Conservation (phyloP, 345 rosid species). For the Pelargonium nanum region DNA sequence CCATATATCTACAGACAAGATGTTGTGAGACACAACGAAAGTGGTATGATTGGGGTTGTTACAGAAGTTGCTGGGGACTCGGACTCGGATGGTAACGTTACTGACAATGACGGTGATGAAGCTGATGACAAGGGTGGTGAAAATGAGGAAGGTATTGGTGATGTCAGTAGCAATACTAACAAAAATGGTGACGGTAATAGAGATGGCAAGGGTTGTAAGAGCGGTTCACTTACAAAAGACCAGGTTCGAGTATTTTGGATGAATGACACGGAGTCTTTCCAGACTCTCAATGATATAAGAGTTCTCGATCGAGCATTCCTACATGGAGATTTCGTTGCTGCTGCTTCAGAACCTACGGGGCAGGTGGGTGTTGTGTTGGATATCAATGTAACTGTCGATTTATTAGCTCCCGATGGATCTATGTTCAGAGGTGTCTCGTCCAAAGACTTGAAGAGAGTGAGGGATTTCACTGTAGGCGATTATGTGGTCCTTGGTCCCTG, state of each 20-base stretch:
- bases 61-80: constrained; percentile 86
- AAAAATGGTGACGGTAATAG: constrained; percentile 22
- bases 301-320: constrained; percentile 86
- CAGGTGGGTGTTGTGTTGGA: constrained; percentile 86
- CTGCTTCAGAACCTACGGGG: constrained; percentile 71
- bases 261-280: constrained; percentile 62
- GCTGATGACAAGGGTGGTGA: constrained; percentile 27
- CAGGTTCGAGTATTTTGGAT: constrained; percentile 92
- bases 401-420: constrained; percentile 63
- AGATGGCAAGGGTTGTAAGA: constrained; percentile 24
- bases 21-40: constrained; percentile 50
- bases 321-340: constrained; percentile 85
- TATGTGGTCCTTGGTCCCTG: constrained; percentile 65
- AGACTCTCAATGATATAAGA: constrained; percentile 42
- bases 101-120: constrained; percentile 47
- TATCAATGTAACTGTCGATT: constrained; percentile 60
- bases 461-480: constrained; percentile 71
- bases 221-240: constrained; percentile 50
- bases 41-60: constrained; percentile 64
- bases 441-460: constrained; percentile 68
- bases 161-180: constrained; percentile 22
- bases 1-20: constrained; percentile 67
- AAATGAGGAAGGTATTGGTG: constrained; percentile 21
- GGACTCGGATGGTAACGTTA: constrained; percentile 65
- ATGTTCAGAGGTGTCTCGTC: constrained; percentile 48